A percentile compares a stretch with the other conserved stretches of the same genome.
Conservation (phyloP, 108 stramenopile genomes). For the Hondaea fermentalgiana region DNA sequence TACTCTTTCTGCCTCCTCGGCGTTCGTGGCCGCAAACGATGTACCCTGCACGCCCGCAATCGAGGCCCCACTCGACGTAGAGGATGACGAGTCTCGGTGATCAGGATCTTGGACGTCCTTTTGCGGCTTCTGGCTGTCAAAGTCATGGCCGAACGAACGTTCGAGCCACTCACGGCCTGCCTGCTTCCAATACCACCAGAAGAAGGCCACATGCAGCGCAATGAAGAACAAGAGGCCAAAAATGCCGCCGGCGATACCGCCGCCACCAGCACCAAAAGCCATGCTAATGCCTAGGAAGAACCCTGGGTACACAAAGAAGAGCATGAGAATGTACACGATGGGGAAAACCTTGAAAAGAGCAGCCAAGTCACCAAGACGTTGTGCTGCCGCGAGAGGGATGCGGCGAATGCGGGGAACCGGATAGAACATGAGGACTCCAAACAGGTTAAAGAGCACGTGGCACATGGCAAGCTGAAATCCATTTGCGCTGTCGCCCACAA, state of each 20-base stretch:
- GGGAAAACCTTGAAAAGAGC: not conserved
- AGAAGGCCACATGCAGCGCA: not conserved
- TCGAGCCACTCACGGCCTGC: not conserved
- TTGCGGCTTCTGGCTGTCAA: not conserved
- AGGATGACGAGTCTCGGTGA: too few relatives aligned
- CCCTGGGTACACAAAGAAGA: not conserved
- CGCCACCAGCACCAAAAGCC: not conserved
- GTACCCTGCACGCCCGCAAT: too few relatives aligned
- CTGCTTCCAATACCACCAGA: not conserved
- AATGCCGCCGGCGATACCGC: not conserved
- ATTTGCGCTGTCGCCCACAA: not conserved
- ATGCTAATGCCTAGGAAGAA: not conserved
- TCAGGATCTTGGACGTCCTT: not conserved
- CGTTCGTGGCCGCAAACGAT: too few relatives aligned
- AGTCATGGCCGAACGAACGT: not conserved
- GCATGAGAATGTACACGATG: not conserved
- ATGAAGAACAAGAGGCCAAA: not conserved
- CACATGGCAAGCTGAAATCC: not conserved
- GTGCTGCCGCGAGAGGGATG: not conserved
- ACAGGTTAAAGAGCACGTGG: not conserved
- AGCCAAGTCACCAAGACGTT: not conserved
- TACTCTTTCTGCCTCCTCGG: too few relatives aligned
- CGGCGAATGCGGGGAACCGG: not conserved
- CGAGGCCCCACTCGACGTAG: too few relatives aligned
- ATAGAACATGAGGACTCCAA: not conserved